Evolutionary conservation across 1,139 yeast genomes (phyloP).

Genomic region (Hemisphaericaspora xylofermentans): DNA sequence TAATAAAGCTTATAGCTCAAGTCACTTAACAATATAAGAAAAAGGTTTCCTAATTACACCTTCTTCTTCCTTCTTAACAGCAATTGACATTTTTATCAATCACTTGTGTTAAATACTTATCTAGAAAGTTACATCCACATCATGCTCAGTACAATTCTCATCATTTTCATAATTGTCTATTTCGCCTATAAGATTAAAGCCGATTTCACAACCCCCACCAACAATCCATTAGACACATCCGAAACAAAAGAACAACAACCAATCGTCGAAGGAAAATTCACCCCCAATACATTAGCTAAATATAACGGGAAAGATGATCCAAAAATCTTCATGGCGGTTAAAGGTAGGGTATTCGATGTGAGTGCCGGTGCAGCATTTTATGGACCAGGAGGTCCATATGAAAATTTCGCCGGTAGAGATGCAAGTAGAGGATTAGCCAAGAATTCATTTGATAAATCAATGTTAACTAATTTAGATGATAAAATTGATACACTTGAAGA

Average conservation of each 20-base stretch:
- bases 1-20: no score
- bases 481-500: constrained; percentile 74
- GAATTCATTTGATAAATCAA: constrained; percentile 75
- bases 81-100: no score
- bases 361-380: constrained; percentile 79
- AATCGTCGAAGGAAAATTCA: constrained; percentile 73
- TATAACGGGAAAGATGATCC: constrained; percentile 81
- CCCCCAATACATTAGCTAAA: constrained; percentile 69
- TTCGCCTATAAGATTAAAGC: constrained; percentile 23
- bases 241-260: constrained; percentile 47
- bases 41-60: no score
- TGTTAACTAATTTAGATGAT: constrained; percentile 56
- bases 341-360: constrained; percentile 85
- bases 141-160: constrained; percentile 27
- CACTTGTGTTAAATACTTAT: no score
- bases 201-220: constrained; percentile 18
- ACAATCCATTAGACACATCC: constrained; percentile 16
- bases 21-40: no score
- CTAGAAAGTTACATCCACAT: no score
- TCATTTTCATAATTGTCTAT: constrained; percentile 23
- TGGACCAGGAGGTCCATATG: constrained; percentile 96
- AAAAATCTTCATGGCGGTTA: constrained; percentile 78
- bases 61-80: no score
- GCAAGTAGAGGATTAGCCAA: constrained; percentile 92
- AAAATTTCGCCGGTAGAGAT: constrained; percentile 94